A percentile compares a stretch with the other conserved stretches of the same genome.
Evolutionary conservation across 495 filamentous ascomycete species (phyloP).

Genomic region (Cercophora newfieldiana): DNA sequence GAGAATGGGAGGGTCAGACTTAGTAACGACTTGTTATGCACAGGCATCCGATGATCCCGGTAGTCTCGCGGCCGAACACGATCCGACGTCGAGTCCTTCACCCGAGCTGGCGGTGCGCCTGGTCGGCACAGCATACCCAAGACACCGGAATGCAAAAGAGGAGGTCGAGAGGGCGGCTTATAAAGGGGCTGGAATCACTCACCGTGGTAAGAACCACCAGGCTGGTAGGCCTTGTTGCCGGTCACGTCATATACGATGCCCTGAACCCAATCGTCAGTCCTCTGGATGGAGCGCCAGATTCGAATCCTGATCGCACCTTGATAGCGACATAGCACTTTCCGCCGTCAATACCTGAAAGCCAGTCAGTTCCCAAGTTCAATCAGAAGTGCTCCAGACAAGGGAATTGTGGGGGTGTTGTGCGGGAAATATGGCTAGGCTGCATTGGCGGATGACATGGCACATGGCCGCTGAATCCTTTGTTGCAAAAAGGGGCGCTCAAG

Average conservation of each 20-base stretch:
- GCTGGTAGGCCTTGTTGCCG: constrained; percentile 80
- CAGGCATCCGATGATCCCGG: not conserved
- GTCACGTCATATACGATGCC: constrained; percentile 93
- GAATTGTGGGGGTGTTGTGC: too few relatives aligned
- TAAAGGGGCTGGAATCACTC: constrained; percentile 26
- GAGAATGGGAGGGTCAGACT: not conserved
- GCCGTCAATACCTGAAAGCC: constrained; percentile 51
- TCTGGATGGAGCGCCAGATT: constrained; percentile 17
- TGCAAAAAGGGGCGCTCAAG: too few relatives aligned
- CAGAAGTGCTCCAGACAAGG: too few relatives aligned
- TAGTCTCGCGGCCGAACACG: not conserved
- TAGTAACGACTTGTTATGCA: not conserved
- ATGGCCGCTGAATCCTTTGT: too few relatives aligned
- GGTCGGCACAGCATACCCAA: too few relatives aligned
- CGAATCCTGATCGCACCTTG: constrained; percentile 53
- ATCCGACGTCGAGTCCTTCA: not conserved
- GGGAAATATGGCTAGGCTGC: too few relatives aligned
- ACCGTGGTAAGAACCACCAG: constrained; percentile 85
- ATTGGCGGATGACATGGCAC: too few relatives aligned
- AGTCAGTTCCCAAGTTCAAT: not conserved
- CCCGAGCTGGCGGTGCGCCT: too few relatives aligned
- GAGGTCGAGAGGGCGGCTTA: not conserved
- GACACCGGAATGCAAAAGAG: not conserved
- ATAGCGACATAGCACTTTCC: constrained; percentile 89
- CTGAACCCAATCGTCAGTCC: constrained; percentile 36